Evolutionary conservation across 2,329 filamentous ascomycete species (phyloP), one percentile per base, ranked within the genome.

Genomic region (Xenosphaeropsis pyriputrescens): DNA sequence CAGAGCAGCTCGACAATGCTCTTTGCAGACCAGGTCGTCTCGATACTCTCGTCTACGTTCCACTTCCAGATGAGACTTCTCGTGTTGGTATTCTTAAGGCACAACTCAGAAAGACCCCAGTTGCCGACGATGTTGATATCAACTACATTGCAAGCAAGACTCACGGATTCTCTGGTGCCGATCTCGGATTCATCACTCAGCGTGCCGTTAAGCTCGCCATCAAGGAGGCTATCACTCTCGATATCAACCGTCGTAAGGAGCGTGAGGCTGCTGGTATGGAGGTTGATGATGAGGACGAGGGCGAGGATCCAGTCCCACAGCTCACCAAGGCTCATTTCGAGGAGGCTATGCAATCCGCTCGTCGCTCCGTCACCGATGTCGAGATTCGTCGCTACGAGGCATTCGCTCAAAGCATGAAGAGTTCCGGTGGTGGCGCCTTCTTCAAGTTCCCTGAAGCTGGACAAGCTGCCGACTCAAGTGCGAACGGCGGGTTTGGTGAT

Each of bases 341-440:
- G 68, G 91, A 98, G 71, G 91, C 91, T 33, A 98, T 98, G 91
- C 78, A 83, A 61, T 79, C 81, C 61, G 91, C 91, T 46, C 82
- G 91, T 61, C 78, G 84, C 57, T 96, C 91, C 18, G 91, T 98
- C 50, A 88, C 76, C 40, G 91, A 98, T 50, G 89, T 96, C 16
- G 91, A 98, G 71, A 93, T 98, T 53, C 83, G 91, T 56, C 81
- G 89, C 43, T 98, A 98, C 65, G 91, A 98, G 71, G 89, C 91
- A 4, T 98, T 98, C 54, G 84, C 89, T 31, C 89, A 96, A 67
- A 89, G 89, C 60, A 93, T 98, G 86, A 98, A 98, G 83, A 94
- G 93, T 59, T 79, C 85, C 42, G 88, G 86, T 37, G 88, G 88
- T 30, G 89, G 88, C 54, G 86, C 85, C 51, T 95, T 91, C 74